phyloP scores from a whole-genome alignment of 108 stramenopile genomes.

The Epithemia pelagica region DNA sequence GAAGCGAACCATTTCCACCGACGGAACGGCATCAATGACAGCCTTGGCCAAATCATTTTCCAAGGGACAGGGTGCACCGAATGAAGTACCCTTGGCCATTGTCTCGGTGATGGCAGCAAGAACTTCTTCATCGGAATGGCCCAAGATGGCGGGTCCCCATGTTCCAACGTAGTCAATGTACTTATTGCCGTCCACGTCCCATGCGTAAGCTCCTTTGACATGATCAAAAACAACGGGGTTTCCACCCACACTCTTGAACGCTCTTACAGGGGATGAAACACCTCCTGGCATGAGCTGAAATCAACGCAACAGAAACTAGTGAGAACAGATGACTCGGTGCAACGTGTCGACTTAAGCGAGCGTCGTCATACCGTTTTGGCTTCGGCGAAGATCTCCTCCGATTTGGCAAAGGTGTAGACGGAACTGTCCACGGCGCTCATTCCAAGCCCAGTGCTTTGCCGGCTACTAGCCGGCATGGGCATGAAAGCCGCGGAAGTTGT shows the following conservation, averaged over 20 bases:
- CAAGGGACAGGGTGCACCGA: constrained; percentile 92
- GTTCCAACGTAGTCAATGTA: constrained; percentile 95
- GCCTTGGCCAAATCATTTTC: constrained; percentile 96
- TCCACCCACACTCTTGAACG: constrained; percentile 97
- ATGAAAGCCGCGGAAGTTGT: neutral
- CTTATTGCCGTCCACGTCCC: constrained; percentile 97
- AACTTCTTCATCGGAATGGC: constrained; percentile 97
- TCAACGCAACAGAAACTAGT: constrained; percentile 1
- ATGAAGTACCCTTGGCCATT: constrained; percentile 96
- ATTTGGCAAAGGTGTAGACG: constrained; percentile 74
- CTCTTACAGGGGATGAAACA: constrained; percentile 95
- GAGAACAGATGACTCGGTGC: constrained; percentile 2
- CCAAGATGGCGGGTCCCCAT: constrained; percentile 98
- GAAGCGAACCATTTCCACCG: constrained; percentile 99
- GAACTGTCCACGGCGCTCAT: constrained; percentile 31
- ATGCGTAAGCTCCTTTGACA: constrained; percentile 98
- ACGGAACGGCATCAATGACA: constrained; percentile 95
- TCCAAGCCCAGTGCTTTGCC: neutral
- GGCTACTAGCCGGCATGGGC: neutral
- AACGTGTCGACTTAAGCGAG: neutral
- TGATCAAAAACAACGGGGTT: constrained; percentile 95
- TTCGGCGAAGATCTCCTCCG: constrained; percentile 83
- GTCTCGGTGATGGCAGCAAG: constrained; percentile 82
- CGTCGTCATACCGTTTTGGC: constrained; percentile 61
- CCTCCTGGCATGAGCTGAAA: constrained; percentile 99